Conservation (phyloP, 176 grass and related monocot species). For the Alopecurus myosuroides region DNA sequence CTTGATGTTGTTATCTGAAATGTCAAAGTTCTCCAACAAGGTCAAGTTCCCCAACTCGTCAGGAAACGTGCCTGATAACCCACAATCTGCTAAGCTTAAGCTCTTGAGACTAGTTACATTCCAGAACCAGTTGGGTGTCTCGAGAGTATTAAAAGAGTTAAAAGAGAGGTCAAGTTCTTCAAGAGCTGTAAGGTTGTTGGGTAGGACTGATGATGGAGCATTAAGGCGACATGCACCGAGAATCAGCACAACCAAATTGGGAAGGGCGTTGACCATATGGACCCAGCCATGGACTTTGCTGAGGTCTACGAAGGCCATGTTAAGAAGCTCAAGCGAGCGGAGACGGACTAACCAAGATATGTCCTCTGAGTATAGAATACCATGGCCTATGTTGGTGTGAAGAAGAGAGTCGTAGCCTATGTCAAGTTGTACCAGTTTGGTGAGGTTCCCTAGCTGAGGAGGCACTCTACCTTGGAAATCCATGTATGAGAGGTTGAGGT, state of each 20-base stretch:
- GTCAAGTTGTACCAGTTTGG: neutral
- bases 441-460: neutral
- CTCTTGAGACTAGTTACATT: neutral
- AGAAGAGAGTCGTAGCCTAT: too few relatives aligned
- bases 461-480: neutral
- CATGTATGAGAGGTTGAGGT: neutral
- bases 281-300: neutral
- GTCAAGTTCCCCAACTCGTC: neutral
- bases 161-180: neutral
- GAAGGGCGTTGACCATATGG: neutral
- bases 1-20: neutral
- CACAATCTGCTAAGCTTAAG: neutral
- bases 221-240: neutral
- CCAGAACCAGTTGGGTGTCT: neutral
- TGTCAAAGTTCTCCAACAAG: neutral
- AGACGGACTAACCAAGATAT: neutral
- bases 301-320: neutral
- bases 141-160: neutral
- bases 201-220: neutral
- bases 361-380: neutral
- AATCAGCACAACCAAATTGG: neutral
- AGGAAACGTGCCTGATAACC: neutral
- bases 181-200: neutral
- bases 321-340: neutral
- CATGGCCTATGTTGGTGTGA: too few relatives aligned